Evolutionary conservation across 148 eudicot species (phyloP).

Genomic region (Chenopodium album): DNA sequence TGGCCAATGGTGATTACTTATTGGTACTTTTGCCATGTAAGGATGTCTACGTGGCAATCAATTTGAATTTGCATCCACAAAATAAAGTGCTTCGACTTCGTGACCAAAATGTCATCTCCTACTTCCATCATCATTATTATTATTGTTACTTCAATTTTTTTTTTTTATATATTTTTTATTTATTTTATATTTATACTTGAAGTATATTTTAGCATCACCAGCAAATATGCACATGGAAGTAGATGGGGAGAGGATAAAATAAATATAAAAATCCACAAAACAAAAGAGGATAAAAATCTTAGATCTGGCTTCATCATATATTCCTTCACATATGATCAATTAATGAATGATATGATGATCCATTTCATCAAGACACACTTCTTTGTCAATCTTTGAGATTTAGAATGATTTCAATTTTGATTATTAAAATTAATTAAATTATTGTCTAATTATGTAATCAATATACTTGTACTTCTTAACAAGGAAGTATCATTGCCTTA

Average conservation of each 20-base stretch:
- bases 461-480: too few species aligned
- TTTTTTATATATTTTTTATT: too few species aligned
- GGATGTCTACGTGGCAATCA: conserved; percentile 3
- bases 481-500: too few species aligned
- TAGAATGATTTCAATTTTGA: background rate
- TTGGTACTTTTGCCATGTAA: conserved; percentile 14
- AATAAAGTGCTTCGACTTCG: background rate
- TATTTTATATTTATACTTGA: too few species aligned
- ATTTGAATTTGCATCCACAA: background rate
- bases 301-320: background rate
- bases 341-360: background rate
- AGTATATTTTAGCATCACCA: background rate
- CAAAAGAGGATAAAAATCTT: background rate
- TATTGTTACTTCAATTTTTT: too few species aligned
- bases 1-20: background rate
- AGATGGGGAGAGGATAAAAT: background rate
- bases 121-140: background rate
- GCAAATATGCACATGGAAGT: background rate
- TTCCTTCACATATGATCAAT: too few species aligned
- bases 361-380: background rate
- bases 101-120: background rate
- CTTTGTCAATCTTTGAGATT: background rate
- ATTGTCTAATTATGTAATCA: too few species aligned
- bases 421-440: too few species aligned
- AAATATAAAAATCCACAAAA: background rate